These are phyloP conservation scores for Evansstolkia leycettana DNA, from an alignment of 495 filamentous ascomycete species.

Conservation along the genomic window DNA sequence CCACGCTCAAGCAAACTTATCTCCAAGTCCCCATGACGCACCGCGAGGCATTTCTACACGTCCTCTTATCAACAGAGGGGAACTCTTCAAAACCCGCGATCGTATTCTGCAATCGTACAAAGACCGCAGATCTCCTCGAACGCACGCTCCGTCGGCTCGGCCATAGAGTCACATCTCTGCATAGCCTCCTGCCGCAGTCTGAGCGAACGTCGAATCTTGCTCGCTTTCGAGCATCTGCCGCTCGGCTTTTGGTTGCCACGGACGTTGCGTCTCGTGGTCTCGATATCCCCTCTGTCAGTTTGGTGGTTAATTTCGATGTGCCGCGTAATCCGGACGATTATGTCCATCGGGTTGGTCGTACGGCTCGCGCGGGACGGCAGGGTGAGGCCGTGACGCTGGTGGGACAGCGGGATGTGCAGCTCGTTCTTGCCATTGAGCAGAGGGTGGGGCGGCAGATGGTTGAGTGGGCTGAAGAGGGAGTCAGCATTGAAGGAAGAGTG, in stretches of 20 bases:
- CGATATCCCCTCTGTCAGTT: slow-evolving; percentile 82
- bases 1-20: slow-evolving; percentile 72
- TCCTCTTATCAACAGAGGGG: slow-evolving; percentile 65
- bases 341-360: slow-evolving; percentile 91
- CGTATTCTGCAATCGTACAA: slow-evolving; percentile 89
- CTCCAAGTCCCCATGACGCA: slow-evolving; percentile 79
- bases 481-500: slow-evolving; percentile 80
- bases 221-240: slow-evolving; percentile 83
- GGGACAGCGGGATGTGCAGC: slow-evolving; percentile 79
- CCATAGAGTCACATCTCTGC: slow-evolving; percentile 82
- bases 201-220: slow-evolving; percentile 78
- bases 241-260: slow-evolving; percentile 83
- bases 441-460: slow-evolving; percentile 72
- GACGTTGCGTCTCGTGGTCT: slow-evolving; percentile 94
- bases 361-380: slow-evolving; percentile 73
- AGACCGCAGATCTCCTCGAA: slow-evolving; percentile 78
- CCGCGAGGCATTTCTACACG: slow-evolving; percentile 86
- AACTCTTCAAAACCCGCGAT: slow-evolving; percentile 69
- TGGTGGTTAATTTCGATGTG: slow-evolving; percentile 93
- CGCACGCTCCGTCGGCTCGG: slow-evolving; percentile 72
- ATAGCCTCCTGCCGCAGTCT: slow-evolving; percentile 71
- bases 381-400: slow-evolving; percentile 82
- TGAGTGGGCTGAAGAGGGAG: slow-evolving; percentile 73
- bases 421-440: slow-evolving; percentile 78
- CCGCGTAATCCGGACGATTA: slow-evolving; percentile 95